phyloP scores from a whole-genome alignment of 2,329 filamentous ascomycete genomes.

The Trematosphaeria pertusa region DNA sequence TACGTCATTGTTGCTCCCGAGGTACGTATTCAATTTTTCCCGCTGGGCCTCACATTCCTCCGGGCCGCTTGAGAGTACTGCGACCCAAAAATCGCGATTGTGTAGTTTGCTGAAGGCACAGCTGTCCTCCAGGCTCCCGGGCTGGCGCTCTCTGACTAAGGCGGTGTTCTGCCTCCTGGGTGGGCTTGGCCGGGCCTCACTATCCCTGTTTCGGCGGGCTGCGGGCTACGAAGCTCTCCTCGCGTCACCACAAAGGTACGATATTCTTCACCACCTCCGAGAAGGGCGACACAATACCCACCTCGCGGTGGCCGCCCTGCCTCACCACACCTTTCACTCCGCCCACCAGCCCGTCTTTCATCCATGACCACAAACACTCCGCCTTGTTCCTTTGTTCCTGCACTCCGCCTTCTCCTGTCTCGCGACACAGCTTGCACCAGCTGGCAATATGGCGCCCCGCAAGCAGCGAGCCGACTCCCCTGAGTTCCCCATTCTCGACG shows the following conservation, averaged over 20 bases:
- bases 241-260: constrained; percentile 37
- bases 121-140: neutral
- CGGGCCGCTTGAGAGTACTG: no score
- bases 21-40: constrained; percentile 25
- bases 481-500: constrained; percentile 64
- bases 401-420: constrained; percentile 43
- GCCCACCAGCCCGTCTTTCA: constrained; percentile 12
- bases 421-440: constrained; percentile 31
- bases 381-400: constrained; percentile 31
- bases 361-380: constrained; percentile 35
- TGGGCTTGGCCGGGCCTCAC: constrained; percentile 14
- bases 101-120: constrained; percentile 19
- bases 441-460: constrained; percentile 41
- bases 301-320: constrained; percentile 14
- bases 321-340: neutral
- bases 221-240: constrained; percentile 29
- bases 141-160: constrained; percentile 11
- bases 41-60: no score
- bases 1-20: constrained; percentile 38
- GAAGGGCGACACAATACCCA: constrained; percentile 29
- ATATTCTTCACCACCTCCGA: constrained; percentile 34
- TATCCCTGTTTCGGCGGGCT: constrained; percentile 10
- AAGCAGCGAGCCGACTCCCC: constrained; percentile 36
- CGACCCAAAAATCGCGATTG: no score
- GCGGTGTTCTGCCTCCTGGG: constrained; percentile 11